Evolutionary conservation across 2,329 filamentous ascomycete species (phyloP), one percentile per base, ranked within the genome.

Genomic region (Microdochium paspali): DNA sequence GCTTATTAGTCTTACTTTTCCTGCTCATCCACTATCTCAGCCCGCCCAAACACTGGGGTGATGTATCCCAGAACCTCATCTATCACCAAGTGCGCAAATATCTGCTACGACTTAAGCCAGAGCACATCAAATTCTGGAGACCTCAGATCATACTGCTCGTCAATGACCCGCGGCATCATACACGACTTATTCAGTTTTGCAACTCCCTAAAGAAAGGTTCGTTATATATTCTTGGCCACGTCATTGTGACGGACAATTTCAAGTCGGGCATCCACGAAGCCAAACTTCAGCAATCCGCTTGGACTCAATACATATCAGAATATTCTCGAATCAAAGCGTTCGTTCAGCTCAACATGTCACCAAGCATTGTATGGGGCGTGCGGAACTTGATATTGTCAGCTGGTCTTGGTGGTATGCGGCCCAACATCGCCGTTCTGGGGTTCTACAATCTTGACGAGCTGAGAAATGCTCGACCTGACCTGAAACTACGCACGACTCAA

Each of bases 61-160:
- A 94, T 62, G 88, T 95, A 18, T 90, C 86, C 9, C 89, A 95
- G 57, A 90, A 87, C 57, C 69, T 95, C 51, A 94, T 95, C 46
- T 95, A 94, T 58, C 68, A 80, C 51, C 89, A 95, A 67, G 88
- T 94, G 13, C 79, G 89, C 50, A 95, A 95, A 58, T 94, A 95
- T 58, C 67, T 95, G 25, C 70, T 95, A 25, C 80, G 88, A n/a
- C 70, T 95, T 25, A 83, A 81, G 45, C 87, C 88, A 30, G 89
- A 95, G 57, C 89, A 95, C 60, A 90, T 95, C 64, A 95, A 95
- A 59, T 95, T 94, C 61, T 95, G 90, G 89, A 77, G 89, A 46
- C 89, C 89, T 1, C 89, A 94, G 54, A 90, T 95, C 40, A 77
- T 95, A 44, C 73, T 95, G 0, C 78, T 95, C 46, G 80, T 93